Conservation (phyloP, 257 asterid species). For the Solanum neorickii region DNA sequence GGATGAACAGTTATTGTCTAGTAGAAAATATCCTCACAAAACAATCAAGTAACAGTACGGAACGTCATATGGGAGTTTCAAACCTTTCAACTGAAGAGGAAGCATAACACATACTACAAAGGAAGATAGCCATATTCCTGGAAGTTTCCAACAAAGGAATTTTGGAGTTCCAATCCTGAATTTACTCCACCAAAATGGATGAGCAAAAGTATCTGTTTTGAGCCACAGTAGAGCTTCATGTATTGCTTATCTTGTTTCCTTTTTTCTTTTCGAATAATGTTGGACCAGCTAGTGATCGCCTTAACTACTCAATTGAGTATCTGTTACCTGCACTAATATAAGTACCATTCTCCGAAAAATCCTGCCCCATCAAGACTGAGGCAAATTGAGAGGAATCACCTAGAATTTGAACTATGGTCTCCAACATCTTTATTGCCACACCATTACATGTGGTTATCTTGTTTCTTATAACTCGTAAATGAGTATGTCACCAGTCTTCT, state of each 20-base stretch:
- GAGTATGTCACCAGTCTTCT: background rate
- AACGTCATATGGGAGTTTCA: background rate
- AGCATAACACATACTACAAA: background rate
- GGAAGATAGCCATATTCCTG: background rate
- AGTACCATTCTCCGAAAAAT: background rate
- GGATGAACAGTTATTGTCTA: background rate
- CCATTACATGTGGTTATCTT: background rate
- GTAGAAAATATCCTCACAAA: background rate
- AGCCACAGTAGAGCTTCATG: background rate
- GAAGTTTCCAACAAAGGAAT: background rate
- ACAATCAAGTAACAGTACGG: background rate
- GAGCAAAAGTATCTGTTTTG: background rate
- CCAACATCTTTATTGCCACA: background rate
- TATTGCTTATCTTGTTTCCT: background rate
- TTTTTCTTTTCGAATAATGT: background rate
- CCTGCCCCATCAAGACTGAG: background rate
- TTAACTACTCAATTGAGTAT: background rate
- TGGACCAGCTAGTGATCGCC: background rate
- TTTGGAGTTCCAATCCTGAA: background rate
- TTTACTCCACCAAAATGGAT: background rate
- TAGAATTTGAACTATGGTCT: background rate
- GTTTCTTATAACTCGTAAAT: background rate
- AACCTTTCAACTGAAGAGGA: background rate
- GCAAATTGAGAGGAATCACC: background rate
- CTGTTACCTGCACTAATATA: background rate